Conservation (phyloP, 176 grass and related monocot genomes). For the Carex pumila region DNA sequence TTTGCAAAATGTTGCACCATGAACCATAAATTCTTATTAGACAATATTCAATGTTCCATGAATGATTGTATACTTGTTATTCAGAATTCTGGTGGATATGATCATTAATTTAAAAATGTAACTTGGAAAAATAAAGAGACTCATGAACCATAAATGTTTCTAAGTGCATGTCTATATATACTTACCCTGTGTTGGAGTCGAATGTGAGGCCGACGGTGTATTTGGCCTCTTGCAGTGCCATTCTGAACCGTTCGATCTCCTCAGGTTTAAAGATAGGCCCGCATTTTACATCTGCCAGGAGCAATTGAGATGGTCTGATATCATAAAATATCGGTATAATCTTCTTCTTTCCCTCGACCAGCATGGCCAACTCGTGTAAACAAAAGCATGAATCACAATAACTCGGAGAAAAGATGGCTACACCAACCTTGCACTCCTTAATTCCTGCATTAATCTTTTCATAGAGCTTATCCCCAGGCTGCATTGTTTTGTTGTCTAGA, state of each 20-base stretch:
- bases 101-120: background rate
- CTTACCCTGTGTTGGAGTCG: slow-evolving; percentile 58
- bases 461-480: slow-evolving; percentile 45
- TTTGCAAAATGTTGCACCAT: too few species aligned
- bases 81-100: background rate
- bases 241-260: slow-evolving; percentile 39
- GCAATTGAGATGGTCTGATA: slow-evolving; percentile 68
- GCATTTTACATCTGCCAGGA: slow-evolving; percentile 11
- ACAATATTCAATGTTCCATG: too few species aligned
- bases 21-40: too few species aligned
- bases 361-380: slow-evolving; percentile 55
- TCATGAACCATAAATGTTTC: background rate
- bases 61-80: background rate
- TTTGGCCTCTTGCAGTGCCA: slow-evolving; percentile 48
- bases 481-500: slow-evolving; percentile 68
- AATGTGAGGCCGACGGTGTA: slow-evolving; percentile 64
- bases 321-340: slow-evolving; percentile 80
- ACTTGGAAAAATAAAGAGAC: background rate
- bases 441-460: slow-evolving; percentile 42
- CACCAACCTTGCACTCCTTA: slow-evolving; percentile 35
- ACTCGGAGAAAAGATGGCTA: slow-evolving; percentile 52
- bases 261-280: background rate
- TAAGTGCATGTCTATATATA: background rate
- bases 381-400: slow-evolving; percentile 73
- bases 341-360: slow-evolving; percentile 54